phyloP scores from a whole-genome alignment of 257 asterid species.

The Buddleja alternifolia region DNA sequence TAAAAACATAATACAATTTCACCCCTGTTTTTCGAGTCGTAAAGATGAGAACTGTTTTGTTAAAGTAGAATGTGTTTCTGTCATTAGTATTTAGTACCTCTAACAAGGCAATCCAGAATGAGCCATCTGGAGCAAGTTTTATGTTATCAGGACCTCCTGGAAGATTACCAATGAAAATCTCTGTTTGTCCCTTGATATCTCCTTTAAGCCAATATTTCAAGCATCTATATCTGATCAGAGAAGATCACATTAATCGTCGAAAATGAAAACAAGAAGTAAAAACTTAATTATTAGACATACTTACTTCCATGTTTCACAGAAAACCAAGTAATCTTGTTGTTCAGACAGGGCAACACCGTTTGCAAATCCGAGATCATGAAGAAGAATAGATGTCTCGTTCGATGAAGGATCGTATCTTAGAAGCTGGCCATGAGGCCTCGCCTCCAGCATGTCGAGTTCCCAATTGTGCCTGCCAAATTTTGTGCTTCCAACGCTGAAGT shows the following conservation, averaged over 20 bases:
- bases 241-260: not conserved
- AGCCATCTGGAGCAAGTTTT: constrained; percentile 79
- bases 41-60: not conserved
- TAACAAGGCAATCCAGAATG: constrained; percentile 73
- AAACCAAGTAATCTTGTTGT: constrained; percentile 53
- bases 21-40: too few relatives aligned
- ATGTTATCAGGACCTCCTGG: constrained; percentile 70
- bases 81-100: constrained; percentile 36
- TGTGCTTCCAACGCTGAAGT: constrained; percentile 63
- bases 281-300: not conserved
- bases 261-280: too few relatives aligned
- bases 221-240: constrained; percentile 59
- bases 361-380: constrained; percentile 53
- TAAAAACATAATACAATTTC: too few relatives aligned
- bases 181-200: constrained; percentile 48
- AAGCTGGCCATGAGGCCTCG: constrained; percentile 62
- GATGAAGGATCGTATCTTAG: constrained; percentile 48
- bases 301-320: constrained; percentile 80
- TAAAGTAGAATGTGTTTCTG: not conserved
- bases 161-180: constrained; percentile 60
- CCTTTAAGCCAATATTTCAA: constrained; percentile 65
- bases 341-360: constrained; percentile 70
- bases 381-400: constrained; percentile 45
- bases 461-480: constrained; percentile 48
- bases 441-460: constrained; percentile 61